Conservation (phyloP, 2,329 filamentous ascomycete genomes). For the Penicillium sp. region DNA sequence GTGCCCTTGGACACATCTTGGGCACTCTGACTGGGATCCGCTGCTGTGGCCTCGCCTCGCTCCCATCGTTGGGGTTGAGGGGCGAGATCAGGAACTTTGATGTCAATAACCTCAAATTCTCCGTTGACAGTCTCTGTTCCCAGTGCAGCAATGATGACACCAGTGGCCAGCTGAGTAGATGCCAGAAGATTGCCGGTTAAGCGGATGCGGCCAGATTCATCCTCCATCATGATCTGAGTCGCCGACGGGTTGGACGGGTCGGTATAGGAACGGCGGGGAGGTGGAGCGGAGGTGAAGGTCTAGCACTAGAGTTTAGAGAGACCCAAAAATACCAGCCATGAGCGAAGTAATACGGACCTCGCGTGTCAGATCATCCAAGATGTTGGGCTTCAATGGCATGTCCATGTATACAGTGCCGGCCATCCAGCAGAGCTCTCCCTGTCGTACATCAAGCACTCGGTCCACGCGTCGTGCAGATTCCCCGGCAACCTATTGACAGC, state of each 20-base stretch:
- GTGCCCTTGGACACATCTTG: conserved; percentile 49
- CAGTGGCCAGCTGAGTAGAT: conserved; percentile 78
- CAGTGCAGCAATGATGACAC: conserved; percentile 90
- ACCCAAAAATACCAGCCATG: not conserved
- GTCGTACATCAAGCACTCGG: conserved; percentile 89
- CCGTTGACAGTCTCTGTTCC: conserved; percentile 92
- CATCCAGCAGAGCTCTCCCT: conserved; percentile 95
- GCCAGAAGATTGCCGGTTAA: conserved; percentile 73
- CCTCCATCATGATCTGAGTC: conserved; percentile 82
- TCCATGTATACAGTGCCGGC: conserved; percentile 96
- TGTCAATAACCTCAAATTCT: conserved; percentile 88
- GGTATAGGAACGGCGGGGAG: conserved; percentile 75
- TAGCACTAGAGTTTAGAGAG: conserved; percentile 42
- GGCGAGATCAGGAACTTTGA: conserved; percentile 84
- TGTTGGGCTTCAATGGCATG: conserved; percentile 93
- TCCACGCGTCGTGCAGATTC: conserved; percentile 78
- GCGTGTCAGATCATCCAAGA: conserved; percentile 91
- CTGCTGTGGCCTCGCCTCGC: conserved; percentile 48
- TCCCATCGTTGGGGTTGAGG: conserved; percentile 82
- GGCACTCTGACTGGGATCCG: conserved; percentile 43
- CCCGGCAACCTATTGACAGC: conserved; percentile 64
- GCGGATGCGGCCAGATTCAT: conserved; percentile 87
- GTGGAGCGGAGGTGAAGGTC: conserved; percentile 87
- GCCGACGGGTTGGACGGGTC: conserved; percentile 49
- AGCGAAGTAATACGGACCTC: conserved; percentile 62